Base-by-base conservation (phyloP, 495 filamentous ascomycete species). In the Lophiostoma macrostomum region DNA sequence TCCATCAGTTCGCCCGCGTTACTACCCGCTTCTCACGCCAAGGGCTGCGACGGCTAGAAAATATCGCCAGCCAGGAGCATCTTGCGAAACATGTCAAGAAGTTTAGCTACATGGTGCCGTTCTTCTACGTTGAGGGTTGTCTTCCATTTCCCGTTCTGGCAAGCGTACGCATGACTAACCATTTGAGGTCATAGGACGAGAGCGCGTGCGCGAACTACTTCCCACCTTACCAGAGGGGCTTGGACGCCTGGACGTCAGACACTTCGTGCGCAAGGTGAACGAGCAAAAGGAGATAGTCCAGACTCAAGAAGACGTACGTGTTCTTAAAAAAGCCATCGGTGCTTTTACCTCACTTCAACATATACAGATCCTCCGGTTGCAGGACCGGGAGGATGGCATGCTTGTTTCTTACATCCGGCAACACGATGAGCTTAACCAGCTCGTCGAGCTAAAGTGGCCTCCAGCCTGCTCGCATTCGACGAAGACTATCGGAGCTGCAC, bases 101-200 rank as follows among this genome's bases (percentile, higher is more conserved):
- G 62, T 80, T 88, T 65, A 83, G 80, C 59, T 88, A 88, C 65
- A 77, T 87, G 69, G 79, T 87, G 64, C 82, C 82, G 61, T 81
- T 77, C 46, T 85, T 85, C 66, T 86, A 86, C 69, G 62, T 60
- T 11, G 57, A 69, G 45, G 71, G 72, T 74, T 44, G 23, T 55
- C 32, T 40, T 34, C 48, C 16, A 34, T 60, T 62, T 53, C 38
- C 39, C 28, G 29, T 56, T 53, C 27, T 28, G 49, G 36, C 29
- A 49, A 39, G 36, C 46, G 40, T 20, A 59, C 30, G 24, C 47
- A 44, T 55, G 50, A 56, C 60, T 64, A 60, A 51, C 58, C n/a
- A n/a, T n/a, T n/a, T n/a, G 19, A 31, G 30, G 13, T 37, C 39
- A 28, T 46, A 74, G 65, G 71, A 54, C 61, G 67, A 59, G 57